Evolutionary conservation across 2,329 filamentous ascomycete species (phyloP), one percentile per base, ranked within the genome.

Genomic region (Alternaria longipes): DNA sequence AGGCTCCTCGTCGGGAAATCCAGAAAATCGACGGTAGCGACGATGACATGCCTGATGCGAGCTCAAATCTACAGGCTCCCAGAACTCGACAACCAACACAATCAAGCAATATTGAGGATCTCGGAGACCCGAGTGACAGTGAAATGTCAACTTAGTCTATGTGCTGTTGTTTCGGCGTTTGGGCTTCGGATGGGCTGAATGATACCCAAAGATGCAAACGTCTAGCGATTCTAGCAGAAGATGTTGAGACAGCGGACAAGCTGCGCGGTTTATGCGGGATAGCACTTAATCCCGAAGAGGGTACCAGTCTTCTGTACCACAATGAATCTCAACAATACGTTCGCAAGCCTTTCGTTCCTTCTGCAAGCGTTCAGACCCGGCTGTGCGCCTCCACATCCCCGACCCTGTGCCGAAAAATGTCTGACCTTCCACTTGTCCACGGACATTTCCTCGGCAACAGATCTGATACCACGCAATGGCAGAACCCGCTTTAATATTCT

Each of bases 101-200:
- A 24, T 68, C 64, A 34, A 71, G 65, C 20, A 64, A 67, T 14
- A 54, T 70, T 30, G 62, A 73, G 40, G 69, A 71, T 52, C 30
- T 73, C 38, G 69, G 67, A 20, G 65, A 68, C 56, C 66, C 66
- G 38, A 56, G 57, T 41, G 59, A 61, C 22, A 61, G 60, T 49
- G 50, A 40, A n/a, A 47, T 58, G 42, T 58, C 54, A 14, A 49
- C 30, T 40, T 52, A 50, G 50, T 34, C 40, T 12, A 34, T 32
- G 40, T 32, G 20, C 40, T 34, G 24, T 24, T 32, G 30, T 14
- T 20, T 26, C 40, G 30, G 50, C 42, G 47, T 52, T 52, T 53
- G 36, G 55, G 38, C 30, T 26, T 54, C 42, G 56, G 50, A 30
- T 8, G 56, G 49, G 34, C 44, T 52, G 49, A 55, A 32, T 49